Base-by-base conservation (phyloP, 2,329 filamentous ascomycete genomes). In the Hypoxylon sp. region DNA sequence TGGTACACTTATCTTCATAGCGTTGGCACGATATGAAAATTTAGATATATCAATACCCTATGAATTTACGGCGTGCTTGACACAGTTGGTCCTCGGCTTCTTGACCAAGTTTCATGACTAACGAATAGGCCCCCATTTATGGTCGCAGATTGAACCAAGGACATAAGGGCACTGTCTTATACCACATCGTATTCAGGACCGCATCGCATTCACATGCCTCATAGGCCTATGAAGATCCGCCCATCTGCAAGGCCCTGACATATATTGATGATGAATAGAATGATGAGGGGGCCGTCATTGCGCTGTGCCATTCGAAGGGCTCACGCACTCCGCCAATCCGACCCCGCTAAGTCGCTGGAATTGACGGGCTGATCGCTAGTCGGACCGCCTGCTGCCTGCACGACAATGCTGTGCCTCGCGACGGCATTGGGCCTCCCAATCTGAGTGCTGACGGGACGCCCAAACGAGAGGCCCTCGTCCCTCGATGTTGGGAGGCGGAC, bases 361-460 rank as follows among this genome's bases (percentile, higher is more conserved):
- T 55, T 48, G 44, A 48, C 58, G 31, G 54, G 35, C 53, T 60
- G 50, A 59, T 51, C 42, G 60, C 32, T 44, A 55, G 61, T 64
- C 47, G 29, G 47, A 31, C 44, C 48, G 44, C 62, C 53, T 62
- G 42, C 48, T 62, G 66, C 48, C 62, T 66, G 62, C 62, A 66
- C 62, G 39, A 69, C 35, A 58, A 48, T 37, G 50, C 62, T 51
- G 56, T 27, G 64, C 51, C 61, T 53, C 62, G 51, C 42, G 29
- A 53, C 58, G 37, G 17, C 56, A 37, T 57, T 50, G 35, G 60
- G 46, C 44, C 57, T 62, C 46, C 51, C 29, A 10, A 17, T 39
- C 39, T 31, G 15, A 47, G 27, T 46, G n/a, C 42, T 48, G 3
- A 46, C 44, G 21, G 21, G 19, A 5, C 21, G 3, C 32, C 24